Evolutionary conservation across 345 rosid species (phyloP).

Genomic region (Melaleuca quinquenervia): DNA sequence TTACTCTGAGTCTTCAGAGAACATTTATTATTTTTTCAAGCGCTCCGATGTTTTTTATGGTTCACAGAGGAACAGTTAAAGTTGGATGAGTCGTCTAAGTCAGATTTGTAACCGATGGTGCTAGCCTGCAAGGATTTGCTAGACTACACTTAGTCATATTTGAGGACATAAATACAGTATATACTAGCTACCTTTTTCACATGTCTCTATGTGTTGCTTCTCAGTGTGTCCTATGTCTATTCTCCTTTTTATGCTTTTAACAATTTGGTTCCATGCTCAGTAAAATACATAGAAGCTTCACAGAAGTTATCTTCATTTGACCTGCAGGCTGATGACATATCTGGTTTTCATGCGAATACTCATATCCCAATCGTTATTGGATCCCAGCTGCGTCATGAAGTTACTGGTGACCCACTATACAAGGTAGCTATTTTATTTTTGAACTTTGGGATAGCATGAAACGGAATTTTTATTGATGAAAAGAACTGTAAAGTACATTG

Average conservation of each 20-base stretch:
- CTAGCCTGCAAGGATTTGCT: neutral
- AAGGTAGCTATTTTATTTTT: constrained; percentile 35
- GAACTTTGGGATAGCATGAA: neutral
- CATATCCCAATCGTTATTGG: constrained; percentile 91
- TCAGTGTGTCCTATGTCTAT: neutral
- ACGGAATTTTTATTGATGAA: neutral
- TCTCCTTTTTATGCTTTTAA: neutral
- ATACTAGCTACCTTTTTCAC: neutral
- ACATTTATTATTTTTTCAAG: neutral
- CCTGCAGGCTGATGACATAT: constrained; percentile 73
- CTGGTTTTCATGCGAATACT: constrained; percentile 83
- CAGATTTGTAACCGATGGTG: neutral
- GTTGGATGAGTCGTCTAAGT: neutral
- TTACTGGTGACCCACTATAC: constrained; percentile 81
- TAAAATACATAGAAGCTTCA: neutral
- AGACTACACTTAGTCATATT: neutral
- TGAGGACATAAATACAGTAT: neutral
- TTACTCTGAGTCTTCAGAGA: neutral
- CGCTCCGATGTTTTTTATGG: neutral
- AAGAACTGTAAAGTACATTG: neutral
- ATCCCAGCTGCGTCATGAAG: constrained; percentile 85
- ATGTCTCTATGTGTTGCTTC: neutral
- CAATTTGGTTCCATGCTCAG: neutral
- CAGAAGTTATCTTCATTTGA: neutral
- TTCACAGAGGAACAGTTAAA: neutral